phyloP scores from a whole-genome alignment of 1,284 basidiomycete species.

The Rhizopogon parksii region DNA sequence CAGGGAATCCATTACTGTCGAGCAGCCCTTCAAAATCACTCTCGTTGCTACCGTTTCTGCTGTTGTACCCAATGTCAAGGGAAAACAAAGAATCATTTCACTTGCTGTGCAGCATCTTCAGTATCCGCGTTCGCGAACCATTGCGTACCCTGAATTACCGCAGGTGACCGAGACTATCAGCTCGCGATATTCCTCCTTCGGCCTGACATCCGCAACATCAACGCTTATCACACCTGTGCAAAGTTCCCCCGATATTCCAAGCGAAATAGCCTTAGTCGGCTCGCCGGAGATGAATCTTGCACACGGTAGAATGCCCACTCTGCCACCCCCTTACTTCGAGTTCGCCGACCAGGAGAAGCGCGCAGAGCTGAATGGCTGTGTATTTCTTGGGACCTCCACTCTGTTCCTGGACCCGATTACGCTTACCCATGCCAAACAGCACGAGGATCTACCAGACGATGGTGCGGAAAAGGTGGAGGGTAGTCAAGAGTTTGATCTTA shows the following conservation, averaged over 20 bases:
- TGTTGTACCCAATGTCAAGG: conserved; percentile 29
- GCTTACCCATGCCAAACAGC: conserved; percentile 19
- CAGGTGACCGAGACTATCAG: neutral
- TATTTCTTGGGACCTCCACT: conserved; percentile 50
- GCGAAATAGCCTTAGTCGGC: conserved; percentile 42
- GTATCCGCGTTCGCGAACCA: conserved; percentile 27
- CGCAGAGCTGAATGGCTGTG: conserved; percentile 28
- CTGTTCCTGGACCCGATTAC: conserved; percentile 38
- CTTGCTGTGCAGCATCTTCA: conserved; percentile 62
- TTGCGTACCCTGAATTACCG: conserved; percentile 10
- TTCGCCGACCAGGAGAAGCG: conserved; percentile 28
- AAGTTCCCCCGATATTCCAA: conserved; percentile 33
- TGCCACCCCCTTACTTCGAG: conserved; percentile 45
- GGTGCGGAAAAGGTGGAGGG: conserved; percentile 28
- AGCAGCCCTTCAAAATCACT: conserved; percentile 50
- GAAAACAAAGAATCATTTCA: conserved; percentile 36
- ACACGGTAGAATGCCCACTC: conserved; percentile 21
- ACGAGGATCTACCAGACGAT: conserved; percentile 21
- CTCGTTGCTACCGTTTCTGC: conserved; percentile 47
- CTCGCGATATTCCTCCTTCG: conserved; percentile 32
- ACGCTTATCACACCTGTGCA: conserved; percentile 29
- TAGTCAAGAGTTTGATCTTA: conserved; percentile 52
- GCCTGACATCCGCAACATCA: conserved; percentile 44
- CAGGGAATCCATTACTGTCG: conserved; percentile 37
- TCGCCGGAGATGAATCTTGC: conserved; percentile 31